Evolutionary conservation across 1,284 basidiomycete species (phyloP), one percentile per base, ranked within the genome.

Genomic region (Sporisorium graminicola): DNA sequence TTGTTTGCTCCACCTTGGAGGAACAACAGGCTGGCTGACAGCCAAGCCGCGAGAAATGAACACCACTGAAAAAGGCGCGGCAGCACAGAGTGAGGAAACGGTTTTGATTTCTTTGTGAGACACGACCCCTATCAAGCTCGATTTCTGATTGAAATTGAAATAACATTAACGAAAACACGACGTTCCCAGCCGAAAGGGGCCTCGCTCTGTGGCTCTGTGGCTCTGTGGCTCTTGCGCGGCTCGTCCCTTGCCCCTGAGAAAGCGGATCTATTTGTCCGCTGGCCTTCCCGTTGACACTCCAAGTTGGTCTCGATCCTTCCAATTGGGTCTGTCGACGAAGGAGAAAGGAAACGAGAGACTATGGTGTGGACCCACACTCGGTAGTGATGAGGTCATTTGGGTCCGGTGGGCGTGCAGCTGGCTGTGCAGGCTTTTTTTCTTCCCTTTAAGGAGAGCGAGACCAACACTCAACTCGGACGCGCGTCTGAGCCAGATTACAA

Each of bases 141-240:
- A 40, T 46, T 46, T 8, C 20, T 10, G n/a, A 3, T 22, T 44
- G 7, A 50, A 35, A 51, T 51, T 13, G 12, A n/a, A 51, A 35
- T 35, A 7, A 22, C 42, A n/a, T 16, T 26, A 10, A n/a, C 51
- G 29, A 59, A 24, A 43, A 43, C 9, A 50, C 22, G 5, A 40
- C 4, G 14, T 50, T 62, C 35, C 27, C 59, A 54, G 46, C 51
- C 44, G 52, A 63, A 44, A 63, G 60, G 60, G 60, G 60, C 53
- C 20, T 50, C 42, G 13, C 26, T 42, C 18, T 31, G n/a, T n/a
- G n/a, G n/a, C 52, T 18, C 40, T 35, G 8, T 47, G 8, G 20
- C 44, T 35, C 29, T 33, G n/a, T n/a, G n/a, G n/a, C 31, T 40
- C 27, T 27, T 27, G n/a, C 57, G 20, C 29, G 43, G 8, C 24